A percentile compares a stretch with the other conserved stretches of the same genome.
Conservation (phyloP, 257 asterid genomes). For the Linderniella brevidens region DNA sequence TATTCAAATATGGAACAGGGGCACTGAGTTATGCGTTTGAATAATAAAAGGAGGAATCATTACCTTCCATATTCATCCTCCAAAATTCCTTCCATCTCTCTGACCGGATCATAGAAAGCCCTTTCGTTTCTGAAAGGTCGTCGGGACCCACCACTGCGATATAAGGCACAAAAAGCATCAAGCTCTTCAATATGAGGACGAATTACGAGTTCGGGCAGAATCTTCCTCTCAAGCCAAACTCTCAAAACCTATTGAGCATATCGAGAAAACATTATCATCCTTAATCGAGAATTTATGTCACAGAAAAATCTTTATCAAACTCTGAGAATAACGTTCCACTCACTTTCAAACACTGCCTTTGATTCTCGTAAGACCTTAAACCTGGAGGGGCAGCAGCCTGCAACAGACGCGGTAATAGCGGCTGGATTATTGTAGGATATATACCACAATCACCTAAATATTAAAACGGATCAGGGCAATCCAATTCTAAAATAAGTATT, state of each 20-base stretch:
- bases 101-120: slow-evolving; percentile 77
- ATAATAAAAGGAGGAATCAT: not conserved
- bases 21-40: not conserved
- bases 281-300: not conserved
- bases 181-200: slow-evolving; percentile 78
- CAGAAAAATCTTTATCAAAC: not conserved
- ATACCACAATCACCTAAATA: slow-evolving; percentile 61
- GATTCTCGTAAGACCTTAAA: slow-evolving; percentile 57
- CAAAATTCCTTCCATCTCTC: slow-evolving; percentile 89
- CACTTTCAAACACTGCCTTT: slow-evolving; percentile 82
- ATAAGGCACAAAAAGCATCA: slow-evolving; percentile 47
- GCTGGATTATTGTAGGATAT: slow-evolving; percentile 66
- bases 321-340: slow-evolving; percentile 13
- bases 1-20: too few species aligned
- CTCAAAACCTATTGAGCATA: slow-evolving; percentile 45
- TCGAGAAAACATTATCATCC: slow-evolving; percentile 5
- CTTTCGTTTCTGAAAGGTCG: slow-evolving; percentile 58
- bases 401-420: slow-evolving; percentile 55
- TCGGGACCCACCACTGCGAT: slow-evolving; percentile 39
- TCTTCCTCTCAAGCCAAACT: slow-evolving; percentile 88
- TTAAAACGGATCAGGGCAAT: not conserved
- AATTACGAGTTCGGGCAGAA: slow-evolving; percentile 65
- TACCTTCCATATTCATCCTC: slow-evolving; percentile 98
- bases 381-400: slow-evolving; percentile 90
- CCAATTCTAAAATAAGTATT: not conserved